A percentile compares a stretch with the other conserved stretches of the same genome.
These are phyloP conservation scores for Graphilbum fragrans DNA, from an alignment of 2,329 filamentous ascomycete genomes.

Conservation along the genomic window DNA sequence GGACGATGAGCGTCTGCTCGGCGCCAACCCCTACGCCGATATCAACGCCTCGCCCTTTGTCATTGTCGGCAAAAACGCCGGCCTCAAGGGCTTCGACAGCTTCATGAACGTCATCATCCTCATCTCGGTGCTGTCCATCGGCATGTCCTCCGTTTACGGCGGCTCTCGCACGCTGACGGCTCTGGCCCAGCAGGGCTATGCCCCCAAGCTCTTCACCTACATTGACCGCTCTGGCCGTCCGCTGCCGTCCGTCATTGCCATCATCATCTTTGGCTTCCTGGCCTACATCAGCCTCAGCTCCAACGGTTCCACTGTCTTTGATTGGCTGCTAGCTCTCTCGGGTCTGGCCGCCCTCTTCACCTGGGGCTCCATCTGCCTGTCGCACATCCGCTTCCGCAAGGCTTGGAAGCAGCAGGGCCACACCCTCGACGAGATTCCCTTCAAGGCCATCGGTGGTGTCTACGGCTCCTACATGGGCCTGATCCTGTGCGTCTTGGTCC, in stretches of 20 bases:
- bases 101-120: conserved; percentile 50
- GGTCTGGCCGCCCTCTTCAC: conserved; percentile 54
- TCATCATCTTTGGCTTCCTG: conserved; percentile 36
- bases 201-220: conserved; percentile 42
- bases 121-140: conserved; percentile 45
- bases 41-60: conserved; percentile 43
- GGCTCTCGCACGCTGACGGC: conserved; percentile 47
- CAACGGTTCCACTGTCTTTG: conserved; percentile 39
- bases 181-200: conserved; percentile 46
- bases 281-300: conserved; percentile 34
- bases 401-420: conserved; percentile 53
- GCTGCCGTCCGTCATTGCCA: conserved; percentile 32
- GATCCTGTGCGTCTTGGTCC: conserved; percentile 39
- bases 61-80: conserved; percentile 41
- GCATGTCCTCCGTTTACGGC: conserved; percentile 46
- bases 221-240: conserved; percentile 47
- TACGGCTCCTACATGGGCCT: conserved; percentile 54
- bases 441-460: conserved; percentile 47
- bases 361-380: conserved; percentile 54
- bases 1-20: conserved; percentile 24
- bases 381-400: conserved; percentile 53
- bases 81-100: conserved; percentile 36
- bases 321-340: conserved; percentile 55
- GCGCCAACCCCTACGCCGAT: conserved; percentile 31
- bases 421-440: conserved; percentile 54